These are phyloP conservation scores for Suhomyces taliae DNA, from an alignment of 1,139 yeast genomes.

Conservation along the genomic window DNA sequence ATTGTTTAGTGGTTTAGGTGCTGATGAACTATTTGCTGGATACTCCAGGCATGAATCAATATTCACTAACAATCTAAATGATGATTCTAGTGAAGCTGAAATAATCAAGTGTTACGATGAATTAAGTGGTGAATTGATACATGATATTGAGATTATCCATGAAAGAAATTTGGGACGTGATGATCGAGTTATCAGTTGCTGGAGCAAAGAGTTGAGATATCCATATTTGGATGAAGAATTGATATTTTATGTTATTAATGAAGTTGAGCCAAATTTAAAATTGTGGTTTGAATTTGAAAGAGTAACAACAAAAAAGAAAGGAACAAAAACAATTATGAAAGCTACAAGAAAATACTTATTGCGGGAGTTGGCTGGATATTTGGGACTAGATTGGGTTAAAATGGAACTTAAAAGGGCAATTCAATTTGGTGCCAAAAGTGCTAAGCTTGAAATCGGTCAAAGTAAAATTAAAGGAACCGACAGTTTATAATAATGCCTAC, in stretches of 20 bases:
- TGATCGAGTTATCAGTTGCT: conserved; percentile 77
- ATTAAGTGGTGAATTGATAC: conserved; percentile 51
- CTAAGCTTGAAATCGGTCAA: conserved; percentile 81
- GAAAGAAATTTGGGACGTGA: conserved; percentile 85
- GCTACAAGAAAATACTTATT: conserved; percentile 61
- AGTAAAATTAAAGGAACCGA: conserved; percentile 68
- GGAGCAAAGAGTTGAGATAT: conserved; percentile 91
- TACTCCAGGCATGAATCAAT: conserved; percentile 73
- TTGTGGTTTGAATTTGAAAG: conserved; percentile 30
- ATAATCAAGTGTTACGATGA: conserved; percentile 20
- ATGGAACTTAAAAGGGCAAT: conserved; percentile 90
- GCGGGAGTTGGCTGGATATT: conserved; percentile 55
- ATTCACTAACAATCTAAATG: conserved; percentile 24
- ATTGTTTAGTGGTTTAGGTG: conserved; percentile 91
- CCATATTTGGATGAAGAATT: conserved; percentile 77
- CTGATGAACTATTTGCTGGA: conserved; percentile 94
- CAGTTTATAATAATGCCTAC: conserved; percentile 12
- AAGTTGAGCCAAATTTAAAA: conserved; percentile 56
- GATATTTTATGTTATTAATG: conserved; percentile 49
- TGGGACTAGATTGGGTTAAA: conserved; percentile 58
- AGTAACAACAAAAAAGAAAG: conserved; percentile 29
- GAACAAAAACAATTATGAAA: conserved; percentile 27
- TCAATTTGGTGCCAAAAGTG: conserved; percentile 94
- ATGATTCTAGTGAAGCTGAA: conserved; percentile 20
- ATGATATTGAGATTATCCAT: conserved; percentile 73